Conservation (phyloP, 2,329 filamentous ascomycete genomes). For the Cytospora mali region DNA sequence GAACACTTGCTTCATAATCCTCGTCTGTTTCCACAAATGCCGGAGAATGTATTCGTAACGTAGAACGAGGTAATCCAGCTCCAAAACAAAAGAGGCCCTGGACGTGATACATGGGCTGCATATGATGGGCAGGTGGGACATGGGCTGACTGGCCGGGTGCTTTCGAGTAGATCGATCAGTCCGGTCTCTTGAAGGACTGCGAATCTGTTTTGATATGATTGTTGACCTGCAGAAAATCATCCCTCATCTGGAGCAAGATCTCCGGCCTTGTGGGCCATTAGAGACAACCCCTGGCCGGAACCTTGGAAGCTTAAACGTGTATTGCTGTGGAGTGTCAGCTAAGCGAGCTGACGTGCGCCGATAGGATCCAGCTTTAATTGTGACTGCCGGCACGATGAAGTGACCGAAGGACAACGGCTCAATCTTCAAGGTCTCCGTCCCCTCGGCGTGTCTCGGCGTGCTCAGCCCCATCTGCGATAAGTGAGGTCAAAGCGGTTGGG, state of each 20-base stretch:
- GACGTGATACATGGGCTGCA: too few relatives aligned
- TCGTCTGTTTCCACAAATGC: too few relatives aligned
- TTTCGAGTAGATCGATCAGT: too few relatives aligned
- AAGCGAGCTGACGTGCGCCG: conserved; percentile 13
- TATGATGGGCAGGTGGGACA: too few relatives aligned
- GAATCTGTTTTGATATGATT: too few relatives aligned
- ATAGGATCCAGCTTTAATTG: conserved; percentile 1
- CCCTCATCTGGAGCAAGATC: neutral
- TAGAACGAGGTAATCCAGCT: too few relatives aligned
- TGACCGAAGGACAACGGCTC: neutral
- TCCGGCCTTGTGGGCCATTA: neutral
- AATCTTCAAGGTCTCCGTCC: neutral
- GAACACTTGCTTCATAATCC: too few relatives aligned
- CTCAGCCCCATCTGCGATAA: neutral
- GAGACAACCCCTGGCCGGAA: neutral
- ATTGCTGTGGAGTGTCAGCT: neutral
- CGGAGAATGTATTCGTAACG: too few relatives aligned
- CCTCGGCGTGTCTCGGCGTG: neutral
- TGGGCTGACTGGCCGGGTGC: too few relatives aligned
- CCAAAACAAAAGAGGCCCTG: too few relatives aligned
- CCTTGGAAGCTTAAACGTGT: conserved; percentile 6
- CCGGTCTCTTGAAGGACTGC: too few relatives aligned
- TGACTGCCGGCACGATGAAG: conserved; percentile 9
- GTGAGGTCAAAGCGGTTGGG: neutral
- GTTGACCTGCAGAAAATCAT: neutral